Conservation (phyloP, 2,329 filamentous ascomycete genomes). For the Colletotrichum viniferum region DNA sequence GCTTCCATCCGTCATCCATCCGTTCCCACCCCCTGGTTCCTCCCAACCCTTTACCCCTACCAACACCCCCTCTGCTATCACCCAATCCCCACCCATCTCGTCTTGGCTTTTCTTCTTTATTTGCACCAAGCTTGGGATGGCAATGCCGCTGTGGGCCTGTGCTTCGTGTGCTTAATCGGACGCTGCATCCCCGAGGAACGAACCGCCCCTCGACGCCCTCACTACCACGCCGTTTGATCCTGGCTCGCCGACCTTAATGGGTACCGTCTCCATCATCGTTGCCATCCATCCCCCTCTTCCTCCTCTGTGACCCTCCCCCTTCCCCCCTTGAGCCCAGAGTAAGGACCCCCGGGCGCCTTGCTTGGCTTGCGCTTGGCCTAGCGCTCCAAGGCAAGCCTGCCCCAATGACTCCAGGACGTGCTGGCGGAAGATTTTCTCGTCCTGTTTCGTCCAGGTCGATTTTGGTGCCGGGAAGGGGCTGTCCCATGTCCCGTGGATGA, state of each 20-base stretch:
- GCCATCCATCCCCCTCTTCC: not conserved
- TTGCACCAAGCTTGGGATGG: conserved; percentile 26
- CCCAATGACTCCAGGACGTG: conserved; percentile 5
- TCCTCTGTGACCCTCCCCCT: not conserved
- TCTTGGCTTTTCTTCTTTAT: conserved; percentile 22
- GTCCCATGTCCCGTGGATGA: not conserved
- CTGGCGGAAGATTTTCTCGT: conserved; percentile 19
- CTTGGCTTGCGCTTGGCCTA: conserved; percentile 15
- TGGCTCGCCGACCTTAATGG: not conserved
- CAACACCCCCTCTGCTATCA: not conserved
- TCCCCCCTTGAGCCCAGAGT: not conserved
- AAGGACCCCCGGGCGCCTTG: not conserved
- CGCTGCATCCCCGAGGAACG: conserved; percentile 15
- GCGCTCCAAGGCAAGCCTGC: not conserved
- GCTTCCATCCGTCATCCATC: conserved; percentile 1
- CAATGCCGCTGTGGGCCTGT: conserved; percentile 21
- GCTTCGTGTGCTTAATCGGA: conserved; percentile 25
- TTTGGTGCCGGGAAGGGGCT: conserved; percentile 15
- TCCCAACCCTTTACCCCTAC: conserved; percentile 2
- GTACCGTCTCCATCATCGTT: not conserved
- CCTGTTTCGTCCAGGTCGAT: conserved; percentile 22
- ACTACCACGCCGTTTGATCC: not conserved
- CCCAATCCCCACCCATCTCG: conserved; percentile 11
- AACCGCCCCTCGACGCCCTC: not conserved
- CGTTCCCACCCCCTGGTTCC: conserved; percentile 8